Conservation (phyloP, 257 asterid genomes). For the Haberlea rhodopensis region DNA sequence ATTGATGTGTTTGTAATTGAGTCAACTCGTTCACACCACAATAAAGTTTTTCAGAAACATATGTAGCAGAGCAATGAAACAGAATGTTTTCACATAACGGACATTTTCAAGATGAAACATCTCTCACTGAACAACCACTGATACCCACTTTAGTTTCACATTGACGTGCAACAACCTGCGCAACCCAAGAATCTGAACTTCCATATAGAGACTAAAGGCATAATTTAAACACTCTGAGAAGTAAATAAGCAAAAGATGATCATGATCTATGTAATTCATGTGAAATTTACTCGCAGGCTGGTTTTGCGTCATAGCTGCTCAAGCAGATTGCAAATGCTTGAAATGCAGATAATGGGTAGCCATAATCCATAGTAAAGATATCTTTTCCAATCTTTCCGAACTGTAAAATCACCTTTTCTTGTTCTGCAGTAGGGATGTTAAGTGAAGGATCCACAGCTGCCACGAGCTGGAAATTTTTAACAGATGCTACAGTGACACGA, state of each 20-base stretch:
- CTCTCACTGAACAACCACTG: not conserved
- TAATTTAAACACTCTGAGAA: conserved; percentile 1
- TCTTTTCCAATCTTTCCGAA: conserved; percentile 94
- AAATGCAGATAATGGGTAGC: conserved; percentile 87
- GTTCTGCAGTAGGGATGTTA: conserved; percentile 60
- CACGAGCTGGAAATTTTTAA: conserved; percentile 85
- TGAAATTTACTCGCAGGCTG: conserved; percentile 77
- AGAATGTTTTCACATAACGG: not conserved
- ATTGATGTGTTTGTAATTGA: not conserved
- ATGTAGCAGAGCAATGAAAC: not conserved
- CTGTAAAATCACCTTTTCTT: conserved; percentile 81
- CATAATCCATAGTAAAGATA: conserved; percentile 89
- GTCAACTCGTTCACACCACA: not conserved
- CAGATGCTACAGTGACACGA: conserved; percentile 94
- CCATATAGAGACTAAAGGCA: conserved; percentile 1
- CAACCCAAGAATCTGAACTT: not conserved
- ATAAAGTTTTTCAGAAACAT: not conserved
- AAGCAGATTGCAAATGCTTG: conserved; percentile 95
- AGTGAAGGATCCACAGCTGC: conserved; percentile 66
- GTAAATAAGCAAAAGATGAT: conserved; percentile 21
- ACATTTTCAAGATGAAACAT: not conserved
- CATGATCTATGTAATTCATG: conserved; percentile 26
- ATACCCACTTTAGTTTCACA: not conserved
- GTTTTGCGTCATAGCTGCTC: conserved; percentile 97
- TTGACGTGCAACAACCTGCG: not conserved